A percentile compares a stretch with the other conserved stretches of the same genome.
Evolutionary conservation across 2,329 filamentous ascomycete species (phyloP).

Genomic region (Ceratocystis alfenasii): DNA sequence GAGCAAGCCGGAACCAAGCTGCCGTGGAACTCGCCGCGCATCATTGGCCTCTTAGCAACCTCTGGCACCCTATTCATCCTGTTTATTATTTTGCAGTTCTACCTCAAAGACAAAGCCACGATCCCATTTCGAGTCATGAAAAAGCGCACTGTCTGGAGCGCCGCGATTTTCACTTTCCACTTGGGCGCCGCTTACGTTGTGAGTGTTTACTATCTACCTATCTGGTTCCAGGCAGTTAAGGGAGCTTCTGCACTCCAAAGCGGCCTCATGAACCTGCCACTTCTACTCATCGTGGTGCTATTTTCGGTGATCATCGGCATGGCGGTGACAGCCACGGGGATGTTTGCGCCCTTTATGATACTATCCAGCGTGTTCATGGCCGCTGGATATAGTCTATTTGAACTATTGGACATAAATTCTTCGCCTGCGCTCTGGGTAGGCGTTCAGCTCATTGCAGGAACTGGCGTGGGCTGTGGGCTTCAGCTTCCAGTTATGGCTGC

Average conservation of each 20-base stretch:
- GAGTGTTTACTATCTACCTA: slow-evolving; percentile 29
- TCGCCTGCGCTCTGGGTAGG: slow-evolving; percentile 18
- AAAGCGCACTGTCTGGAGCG: slow-evolving; percentile 32
- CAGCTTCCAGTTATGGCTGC: slow-evolving; percentile 37
- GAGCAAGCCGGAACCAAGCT: slow-evolving; percentile 31
- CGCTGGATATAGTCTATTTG: slow-evolving; percentile 31
- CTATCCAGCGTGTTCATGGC: slow-evolving; percentile 27
- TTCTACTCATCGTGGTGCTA: slow-evolving; percentile 30
- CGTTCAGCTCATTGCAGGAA: slow-evolving; percentile 26
- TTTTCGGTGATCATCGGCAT: slow-evolving; percentile 28
- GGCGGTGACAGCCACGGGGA: slow-evolving; percentile 30
- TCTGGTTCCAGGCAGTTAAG: slow-evolving; percentile 33
- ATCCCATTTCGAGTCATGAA: slow-evolving; percentile 34
- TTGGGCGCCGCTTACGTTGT: slow-evolving; percentile 29
- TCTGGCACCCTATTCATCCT: slow-evolving; percentile 28
- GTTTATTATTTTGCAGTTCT: slow-evolving; percentile 33
- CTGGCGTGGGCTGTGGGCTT: slow-evolving; percentile 33
- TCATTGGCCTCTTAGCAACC: slow-evolving; percentile 28
- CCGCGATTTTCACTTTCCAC: slow-evolving; percentile 31
- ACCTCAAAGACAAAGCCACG: slow-evolving; percentile 33
- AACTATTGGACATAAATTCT: slow-evolving; percentile 29
- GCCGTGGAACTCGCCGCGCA: slow-evolving; percentile 22
- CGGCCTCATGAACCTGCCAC: slow-evolving; percentile 31
- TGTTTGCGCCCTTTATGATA: slow-evolving; percentile 34
- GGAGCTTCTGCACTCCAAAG: slow-evolving; percentile 29